A percentile compares a stretch with the other conserved stretches of the same genome.
Evolutionary conservation across 2,329 filamentous ascomycete species (phyloP).

Genomic region (Iodosphaeria phyllophila): DNA sequence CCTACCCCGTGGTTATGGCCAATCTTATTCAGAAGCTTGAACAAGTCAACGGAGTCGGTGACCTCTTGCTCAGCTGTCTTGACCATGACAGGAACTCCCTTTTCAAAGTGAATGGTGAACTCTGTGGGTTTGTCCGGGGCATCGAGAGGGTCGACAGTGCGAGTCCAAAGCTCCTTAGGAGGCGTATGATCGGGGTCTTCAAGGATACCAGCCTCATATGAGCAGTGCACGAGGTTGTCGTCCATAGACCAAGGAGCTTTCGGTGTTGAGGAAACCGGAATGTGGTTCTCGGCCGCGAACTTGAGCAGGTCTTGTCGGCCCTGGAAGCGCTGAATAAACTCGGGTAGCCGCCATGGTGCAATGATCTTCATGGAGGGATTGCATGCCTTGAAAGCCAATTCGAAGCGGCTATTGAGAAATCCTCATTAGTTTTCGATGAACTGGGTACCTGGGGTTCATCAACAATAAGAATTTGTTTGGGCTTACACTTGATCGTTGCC

Average conservation of each 20-base stretch:
- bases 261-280: constrained; percentile 49
- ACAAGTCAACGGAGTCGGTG: constrained; percentile 54
- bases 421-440: too few relatives aligned
- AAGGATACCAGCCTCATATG: constrained; percentile 62
- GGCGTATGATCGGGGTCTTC: constrained; percentile 46
- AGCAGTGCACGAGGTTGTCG: constrained; percentile 58
- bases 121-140: constrained; percentile 55
- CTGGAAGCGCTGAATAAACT: constrained; percentile 6
- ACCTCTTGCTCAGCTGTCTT: constrained; percentile 32
- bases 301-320: constrained; percentile 56
- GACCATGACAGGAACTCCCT: constrained; percentile 51
- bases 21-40: constrained; percentile 53
- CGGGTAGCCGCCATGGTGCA: constrained; percentile 44
- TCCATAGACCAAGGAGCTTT: constrained; percentile 40
- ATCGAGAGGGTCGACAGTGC: constrained; percentile 44
- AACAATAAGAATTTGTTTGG: too few relatives aligned
- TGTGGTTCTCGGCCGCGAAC: constrained; percentile 46
- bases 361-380: constrained; percentile 26
- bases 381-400: constrained; percentile 32
- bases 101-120: constrained; percentile 53
- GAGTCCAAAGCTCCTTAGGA: constrained; percentile 66
- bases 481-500: constrained; percentile 17
- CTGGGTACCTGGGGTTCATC: too few relatives aligned
- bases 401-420: too few relatives aligned
- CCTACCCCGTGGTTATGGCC: constrained; percentile 57